Percentiles rank a stretch among this genome's conserved stretches.
These are phyloP conservation scores for Amanita brunnescens DNA, from an alignment of 768 basidiomycete genomes.

Conservation along the genomic window DNA sequence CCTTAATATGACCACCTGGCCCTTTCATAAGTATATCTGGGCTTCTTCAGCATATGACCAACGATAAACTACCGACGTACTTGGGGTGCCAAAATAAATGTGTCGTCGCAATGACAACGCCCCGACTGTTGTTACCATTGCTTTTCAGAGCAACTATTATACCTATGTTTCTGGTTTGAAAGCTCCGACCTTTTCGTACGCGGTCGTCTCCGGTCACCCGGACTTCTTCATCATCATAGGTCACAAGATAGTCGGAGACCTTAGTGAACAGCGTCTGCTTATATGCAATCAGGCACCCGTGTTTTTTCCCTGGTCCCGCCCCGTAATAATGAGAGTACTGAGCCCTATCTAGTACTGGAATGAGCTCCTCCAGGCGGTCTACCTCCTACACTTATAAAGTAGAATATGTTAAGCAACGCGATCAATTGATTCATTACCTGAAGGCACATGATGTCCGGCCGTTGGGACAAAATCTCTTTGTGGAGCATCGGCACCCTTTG, in stretches of 20 bases:
- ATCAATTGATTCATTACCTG: slow-evolving; percentile 41
- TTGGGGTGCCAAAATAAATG: slow-evolving; percentile 95
- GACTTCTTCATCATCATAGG: slow-evolving; percentile 63
- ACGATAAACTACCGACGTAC: slow-evolving; percentile 29
- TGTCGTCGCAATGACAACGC: slow-evolving; percentile 77
- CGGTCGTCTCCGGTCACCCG: slow-evolving; percentile 26
- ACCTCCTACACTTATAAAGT: slow-evolving; percentile 59
- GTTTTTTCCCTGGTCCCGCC: slow-evolving; percentile 66
- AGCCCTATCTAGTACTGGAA: slow-evolving; percentile 55
- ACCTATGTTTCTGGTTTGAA: slow-evolving; percentile 75
- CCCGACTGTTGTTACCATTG: slow-evolving; percentile 30
- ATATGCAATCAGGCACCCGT: slow-evolving; percentile 82
- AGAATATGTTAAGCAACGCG: background rate
- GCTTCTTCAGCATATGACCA: slow-evolving; percentile 10
- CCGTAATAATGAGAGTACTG: slow-evolving; percentile 61
- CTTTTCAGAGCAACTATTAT: slow-evolving; percentile 59
- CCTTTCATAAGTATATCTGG: slow-evolving; percentile 76
- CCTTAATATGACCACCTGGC: slow-evolving; percentile 37
- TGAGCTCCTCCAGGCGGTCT: slow-evolving; percentile 66
- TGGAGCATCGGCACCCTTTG: slow-evolving; percentile 72
- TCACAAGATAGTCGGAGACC: slow-evolving; percentile 38
- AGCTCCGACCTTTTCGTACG: slow-evolving; percentile 45
- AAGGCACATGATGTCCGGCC: slow-evolving; percentile 79
- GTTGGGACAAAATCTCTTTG: slow-evolving; percentile 60
- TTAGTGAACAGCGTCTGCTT: slow-evolving; percentile 42